phyloP scores from a whole-genome alignment of 2,329 filamentous ascomycete genomes.

The Gnomoniopsis smithogilvyi region DNA sequence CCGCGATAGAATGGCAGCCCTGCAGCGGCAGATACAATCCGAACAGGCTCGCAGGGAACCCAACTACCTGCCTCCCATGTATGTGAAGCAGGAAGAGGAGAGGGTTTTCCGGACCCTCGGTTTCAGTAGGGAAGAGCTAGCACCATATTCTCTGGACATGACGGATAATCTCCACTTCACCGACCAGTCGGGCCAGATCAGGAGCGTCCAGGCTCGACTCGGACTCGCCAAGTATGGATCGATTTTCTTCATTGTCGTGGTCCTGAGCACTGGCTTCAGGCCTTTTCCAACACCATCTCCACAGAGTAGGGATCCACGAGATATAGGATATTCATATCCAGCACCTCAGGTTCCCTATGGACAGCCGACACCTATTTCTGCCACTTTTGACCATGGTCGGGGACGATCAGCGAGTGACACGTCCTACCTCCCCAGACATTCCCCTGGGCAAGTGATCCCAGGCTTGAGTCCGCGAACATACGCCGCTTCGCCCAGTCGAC shows the following conservation, averaged over 20 bases:
- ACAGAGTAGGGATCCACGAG: slow-evolving; percentile 38
- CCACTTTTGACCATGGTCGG: slow-evolving; percentile 45
- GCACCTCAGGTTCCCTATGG: slow-evolving; percentile 34
- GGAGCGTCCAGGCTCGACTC: slow-evolving; percentile 48
- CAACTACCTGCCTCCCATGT: slow-evolving; percentile 63
- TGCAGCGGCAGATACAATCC: slow-evolving; percentile 52
- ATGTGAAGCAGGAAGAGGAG: slow-evolving; percentile 51
- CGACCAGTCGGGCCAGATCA: slow-evolving; percentile 47
- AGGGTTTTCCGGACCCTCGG: slow-evolving; percentile 53
- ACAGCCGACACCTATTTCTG: slow-evolving; percentile 43
- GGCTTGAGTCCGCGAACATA: slow-evolving; percentile 43
- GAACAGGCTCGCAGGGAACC: slow-evolving; percentile 58
- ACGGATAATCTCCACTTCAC: slow-evolving; percentile 55
- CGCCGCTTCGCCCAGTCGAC: slow-evolving; percentile 39
- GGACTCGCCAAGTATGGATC: slow-evolving; percentile 59
- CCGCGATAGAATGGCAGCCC: slow-evolving; percentile 45
- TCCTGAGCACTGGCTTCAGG: slow-evolving; percentile 36
- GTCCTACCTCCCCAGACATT: slow-evolving; percentile 24
- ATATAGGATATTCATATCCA: slow-evolving; percentile 40
- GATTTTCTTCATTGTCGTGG: slow-evolving; percentile 59
- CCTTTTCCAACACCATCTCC: slow-evolving; percentile 42
- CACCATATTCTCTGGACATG: slow-evolving; percentile 48
- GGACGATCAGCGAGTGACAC: slow-evolving; percentile 33
- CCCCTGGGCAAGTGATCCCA: slow-evolving; percentile 29
- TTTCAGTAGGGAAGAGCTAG: slow-evolving; percentile 51